Evolutionary conservation across 2,329 filamentous ascomycete genomes (phyloP), one percentile per base, ranked within the genome.

Genomic region (Xylaria sp.): DNA sequence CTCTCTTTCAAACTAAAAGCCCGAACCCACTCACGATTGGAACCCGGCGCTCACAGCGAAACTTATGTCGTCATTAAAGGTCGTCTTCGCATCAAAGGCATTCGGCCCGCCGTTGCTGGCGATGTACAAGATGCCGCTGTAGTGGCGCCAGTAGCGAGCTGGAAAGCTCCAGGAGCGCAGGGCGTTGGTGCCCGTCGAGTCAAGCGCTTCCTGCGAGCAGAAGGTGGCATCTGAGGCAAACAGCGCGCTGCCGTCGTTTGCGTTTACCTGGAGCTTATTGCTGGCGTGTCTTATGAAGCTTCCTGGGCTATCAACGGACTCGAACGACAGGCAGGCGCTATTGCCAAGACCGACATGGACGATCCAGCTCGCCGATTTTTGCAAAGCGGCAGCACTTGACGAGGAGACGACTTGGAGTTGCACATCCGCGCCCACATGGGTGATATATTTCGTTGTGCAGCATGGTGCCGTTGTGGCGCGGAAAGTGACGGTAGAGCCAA

Each of bases 221-320:
- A 91, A 91, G 0, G 89, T 91, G 10, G 89, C 87, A 56, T 91
- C 89, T 72, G 91, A 88, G 3, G 78, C 41, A 78, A 90, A 89
- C 54, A 80, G 78, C 80, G 89, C 89, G 64, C 81, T 82, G 62
- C 84, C 83, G 69, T 90, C 89, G 71, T 85, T 84, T 64, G 83
- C 81, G 43, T 81, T 78, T 54, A 91, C 72, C 43, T 78, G 54
- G 0, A 91, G 84, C 41, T 41, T 81, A 56, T 89, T 90, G 76
- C 84, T 75, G 67, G 77, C 81, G 79, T 91, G 89, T 0, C 88
- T 82, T 3, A 91, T 81, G 75, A 83, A 91, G 79, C 84, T 88
- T 1, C 88, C 89, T 1, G 88, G 80, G 0, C 84, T 84, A 67
- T 90, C 88, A 9, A 78, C 78, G 0, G 87, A 88, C 78, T 91